These are phyloP conservation scores for Cystofilobasidium bisporidii DNA, from an alignment of 768 basidiomycete genomes.

Conservation along the genomic window DNA sequence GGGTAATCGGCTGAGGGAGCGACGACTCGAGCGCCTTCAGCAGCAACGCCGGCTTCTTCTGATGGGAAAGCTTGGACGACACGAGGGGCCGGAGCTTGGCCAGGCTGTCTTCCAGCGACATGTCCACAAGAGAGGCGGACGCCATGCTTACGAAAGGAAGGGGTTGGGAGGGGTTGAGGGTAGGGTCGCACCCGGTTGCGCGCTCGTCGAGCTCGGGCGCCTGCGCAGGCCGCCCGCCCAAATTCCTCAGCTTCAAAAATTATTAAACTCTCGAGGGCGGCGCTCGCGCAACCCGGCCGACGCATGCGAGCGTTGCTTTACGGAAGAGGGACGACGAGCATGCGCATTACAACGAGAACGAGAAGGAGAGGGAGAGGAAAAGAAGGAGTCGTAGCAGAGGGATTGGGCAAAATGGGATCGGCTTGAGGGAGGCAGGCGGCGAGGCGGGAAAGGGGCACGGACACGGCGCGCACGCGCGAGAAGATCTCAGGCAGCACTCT, in stretches of 20 bases:
- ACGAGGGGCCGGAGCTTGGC: conserved; percentile 80
- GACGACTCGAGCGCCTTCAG: conserved; percentile 70
- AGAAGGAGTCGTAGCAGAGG: no score
- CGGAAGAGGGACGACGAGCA: neutral
- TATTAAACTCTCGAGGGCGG: neutral
- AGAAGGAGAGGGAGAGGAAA: neutral
- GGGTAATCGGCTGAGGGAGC: conserved; percentile 42
- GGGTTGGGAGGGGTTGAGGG: neutral
- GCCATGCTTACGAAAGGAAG: conserved; percentile 3
- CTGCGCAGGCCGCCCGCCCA: neutral
- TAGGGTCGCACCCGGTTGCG: neutral
- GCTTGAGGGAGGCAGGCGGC: no score
- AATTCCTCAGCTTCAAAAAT: neutral
- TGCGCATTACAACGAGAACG: conserved; percentile 1
- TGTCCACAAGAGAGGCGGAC: conserved; percentile 3
- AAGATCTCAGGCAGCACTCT: neutral
- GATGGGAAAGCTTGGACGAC: conserved; percentile 68
- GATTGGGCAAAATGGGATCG: no score
- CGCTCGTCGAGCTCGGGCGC: neutral
- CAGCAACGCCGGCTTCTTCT: conserved; percentile 78
- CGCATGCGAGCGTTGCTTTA: no score
- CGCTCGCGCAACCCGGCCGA: no score
- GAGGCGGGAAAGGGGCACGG: no score
- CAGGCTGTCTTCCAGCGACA: conserved; percentile 41
- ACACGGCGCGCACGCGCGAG: no score